These are phyloP conservation scores for Leccinum variicolor DNA, from an alignment of 768 basidiomycete species.

Conservation along the genomic window DNA sequence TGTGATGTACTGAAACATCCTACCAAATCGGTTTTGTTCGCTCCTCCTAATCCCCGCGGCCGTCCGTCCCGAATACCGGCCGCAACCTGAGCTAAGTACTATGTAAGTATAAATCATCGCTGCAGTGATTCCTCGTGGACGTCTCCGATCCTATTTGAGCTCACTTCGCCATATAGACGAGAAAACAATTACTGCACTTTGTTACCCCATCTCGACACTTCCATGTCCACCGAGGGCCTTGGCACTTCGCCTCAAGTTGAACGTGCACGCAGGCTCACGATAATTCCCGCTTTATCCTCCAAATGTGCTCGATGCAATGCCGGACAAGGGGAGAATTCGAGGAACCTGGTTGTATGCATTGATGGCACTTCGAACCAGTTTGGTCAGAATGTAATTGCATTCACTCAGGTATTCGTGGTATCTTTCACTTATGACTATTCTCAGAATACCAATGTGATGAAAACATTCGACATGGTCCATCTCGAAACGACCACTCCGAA, in stretches of 20 bases:
- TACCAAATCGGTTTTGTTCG: neutral
- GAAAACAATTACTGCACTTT: neutral
- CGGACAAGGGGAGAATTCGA: neutral
- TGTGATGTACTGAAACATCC: no score
- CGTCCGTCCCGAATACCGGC: neutral
- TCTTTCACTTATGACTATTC: neutral
- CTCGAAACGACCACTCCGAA: neutral
- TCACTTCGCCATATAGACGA: neutral
- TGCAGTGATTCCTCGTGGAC: neutral
- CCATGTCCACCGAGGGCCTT: neutral
- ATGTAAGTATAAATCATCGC: neutral
- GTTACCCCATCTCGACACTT: neutral
- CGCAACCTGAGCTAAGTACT: no score
- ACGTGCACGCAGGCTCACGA: neutral
- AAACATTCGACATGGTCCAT: neutral
- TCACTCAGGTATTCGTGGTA: neutral
- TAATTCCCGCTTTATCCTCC: neutral
- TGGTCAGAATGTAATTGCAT: neutral
- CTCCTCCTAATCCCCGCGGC: neutral
- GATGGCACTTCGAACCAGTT: neutral
- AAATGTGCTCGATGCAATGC: neutral
- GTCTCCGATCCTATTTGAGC: neutral
- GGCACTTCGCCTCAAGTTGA: neutral
- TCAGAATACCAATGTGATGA: neutral
- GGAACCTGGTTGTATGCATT: neutral